Evolutionary conservation across 139 green algal genomes (phyloP).

Genomic region (Closterium sp.): DNA sequence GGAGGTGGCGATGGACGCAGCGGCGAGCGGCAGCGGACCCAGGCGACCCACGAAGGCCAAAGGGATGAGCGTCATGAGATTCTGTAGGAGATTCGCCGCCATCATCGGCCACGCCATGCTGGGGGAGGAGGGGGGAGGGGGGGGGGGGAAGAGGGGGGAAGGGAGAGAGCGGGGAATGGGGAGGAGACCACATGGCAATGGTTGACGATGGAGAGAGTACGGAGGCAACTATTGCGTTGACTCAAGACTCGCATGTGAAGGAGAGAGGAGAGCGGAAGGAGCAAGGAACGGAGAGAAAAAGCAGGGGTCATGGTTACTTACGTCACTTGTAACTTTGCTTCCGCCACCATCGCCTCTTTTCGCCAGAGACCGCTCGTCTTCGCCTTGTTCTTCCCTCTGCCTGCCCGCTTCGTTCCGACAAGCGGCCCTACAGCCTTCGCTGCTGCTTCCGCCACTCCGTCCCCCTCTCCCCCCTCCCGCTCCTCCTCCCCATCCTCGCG

Average conservation of each 20-base stretch:
- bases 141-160: neutral
- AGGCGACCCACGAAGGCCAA: slow-evolving; percentile 41
- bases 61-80: slow-evolving; percentile 22
- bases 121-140: no score
- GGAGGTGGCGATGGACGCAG: slow-evolving; percentile 19
- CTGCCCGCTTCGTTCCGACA: neutral
- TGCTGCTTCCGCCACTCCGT: neutral
- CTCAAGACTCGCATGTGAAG: neutral
- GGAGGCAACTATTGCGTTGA: no score
- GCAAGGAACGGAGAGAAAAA: neutral
- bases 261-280: neutral
- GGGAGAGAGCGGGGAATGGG: neutral
- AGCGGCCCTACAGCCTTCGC: neutral
- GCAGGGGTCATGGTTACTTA: neutral
- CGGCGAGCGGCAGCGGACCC: slow-evolving; percentile 21
- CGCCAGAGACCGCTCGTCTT: neutral
- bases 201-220: neutral
- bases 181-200: neutral
- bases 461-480: neutral
- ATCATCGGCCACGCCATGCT: slow-evolving; percentile 16
- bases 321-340: neutral
- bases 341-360: neutral
- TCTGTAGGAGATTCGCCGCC: slow-evolving; percentile 14
- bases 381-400: neutral
- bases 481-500: neutral